Conservation (phyloP, 2,329 filamentous ascomycete species). For the Periglandula ipomoeae region DNA sequence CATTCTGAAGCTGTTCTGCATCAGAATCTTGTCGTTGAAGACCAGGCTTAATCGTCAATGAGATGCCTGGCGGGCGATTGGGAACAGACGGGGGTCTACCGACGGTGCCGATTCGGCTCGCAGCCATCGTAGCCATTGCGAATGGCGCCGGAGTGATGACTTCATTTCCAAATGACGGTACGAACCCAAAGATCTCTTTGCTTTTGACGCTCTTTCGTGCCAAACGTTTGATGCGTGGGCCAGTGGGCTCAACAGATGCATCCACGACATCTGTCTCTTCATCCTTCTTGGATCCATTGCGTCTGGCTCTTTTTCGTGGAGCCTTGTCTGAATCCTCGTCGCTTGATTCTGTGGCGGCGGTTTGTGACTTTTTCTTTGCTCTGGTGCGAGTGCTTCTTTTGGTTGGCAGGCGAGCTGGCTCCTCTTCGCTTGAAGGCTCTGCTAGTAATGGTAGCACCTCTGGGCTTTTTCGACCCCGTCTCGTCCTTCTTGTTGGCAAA, state of each 20-base stretch:
- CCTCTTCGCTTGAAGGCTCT: neutral
- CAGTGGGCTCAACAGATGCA: conserved; percentile 4
- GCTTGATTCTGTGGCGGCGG: neutral
- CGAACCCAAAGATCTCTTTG: conserved; percentile 36
- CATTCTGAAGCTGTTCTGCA: neutral
- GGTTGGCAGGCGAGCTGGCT: neutral
- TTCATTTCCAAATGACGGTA: conserved; percentile 12
- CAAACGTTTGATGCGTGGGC: conserved; percentile 30
- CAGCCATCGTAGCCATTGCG: conserved; percentile 9
- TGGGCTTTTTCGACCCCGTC: neutral
- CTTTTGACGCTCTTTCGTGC: conserved; percentile 35
- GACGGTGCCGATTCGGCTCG: conserved; percentile 5
- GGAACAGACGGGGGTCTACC: conserved; percentile 4
- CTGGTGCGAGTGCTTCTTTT: neutral
- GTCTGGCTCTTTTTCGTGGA: neutral
- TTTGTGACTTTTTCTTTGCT: neutral
- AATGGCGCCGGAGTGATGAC: conserved; percentile 11
- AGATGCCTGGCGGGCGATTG: conserved; percentile 1
- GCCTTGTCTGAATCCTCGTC: neutral
- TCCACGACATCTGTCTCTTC: neutral
- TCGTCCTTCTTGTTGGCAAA: neutral
- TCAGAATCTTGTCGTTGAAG: neutral
- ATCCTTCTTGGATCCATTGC: neutral
- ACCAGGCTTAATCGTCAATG: neutral
- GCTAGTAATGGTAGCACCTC: neutral